phyloP scores from a whole-genome alignment of 2,329 filamentous ascomycete genomes.

The Neopestalotiopsis sp. region DNA sequence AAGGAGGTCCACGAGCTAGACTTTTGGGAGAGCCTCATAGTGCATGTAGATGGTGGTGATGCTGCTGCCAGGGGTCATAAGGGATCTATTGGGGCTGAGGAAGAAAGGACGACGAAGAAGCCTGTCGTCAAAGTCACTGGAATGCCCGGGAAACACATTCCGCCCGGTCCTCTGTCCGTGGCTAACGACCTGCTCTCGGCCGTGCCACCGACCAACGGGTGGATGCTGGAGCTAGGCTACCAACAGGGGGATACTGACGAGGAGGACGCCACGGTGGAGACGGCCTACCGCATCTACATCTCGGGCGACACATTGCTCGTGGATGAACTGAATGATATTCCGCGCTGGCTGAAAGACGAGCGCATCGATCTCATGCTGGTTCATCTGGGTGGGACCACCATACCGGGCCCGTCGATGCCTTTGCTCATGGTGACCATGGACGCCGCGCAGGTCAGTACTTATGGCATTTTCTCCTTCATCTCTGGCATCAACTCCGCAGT shows the following conservation, averaged over 20 bases:
- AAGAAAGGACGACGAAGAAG: conserved; percentile 19
- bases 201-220: conserved; percentile 69
- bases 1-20: conserved; percentile 59
- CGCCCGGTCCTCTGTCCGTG: conserved; percentile 40
- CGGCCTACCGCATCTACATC: conserved; percentile 67
- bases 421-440: conserved; percentile 74
- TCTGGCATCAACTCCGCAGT: neutral
- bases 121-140: conserved; percentile 61
- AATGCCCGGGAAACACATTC: conserved; percentile 69
- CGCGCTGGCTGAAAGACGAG: conserved; percentile 55
- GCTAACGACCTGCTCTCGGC: conserved; percentile 45
- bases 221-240: conserved; percentile 68
- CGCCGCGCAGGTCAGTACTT: conserved; percentile 44
- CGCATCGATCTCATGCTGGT: conserved; percentile 70
- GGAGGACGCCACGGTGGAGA: conserved; percentile 40
- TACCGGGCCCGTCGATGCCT: conserved; percentile 62
- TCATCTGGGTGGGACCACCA: conserved; percentile 69
- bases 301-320: conserved; percentile 69
- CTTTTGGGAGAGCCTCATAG: conserved; percentile 56
- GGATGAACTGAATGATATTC: conserved; percentile 66
- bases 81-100: neutral
- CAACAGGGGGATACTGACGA: conserved; percentile 22
- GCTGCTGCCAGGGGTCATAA: conserved; percentile 35
- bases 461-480: neutral
- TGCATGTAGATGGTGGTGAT: conserved; percentile 35